These are phyloP conservation scores for Casuarina glauca DNA, from an alignment of 306 rosid genomes.

Conservation along the genomic window DNA sequence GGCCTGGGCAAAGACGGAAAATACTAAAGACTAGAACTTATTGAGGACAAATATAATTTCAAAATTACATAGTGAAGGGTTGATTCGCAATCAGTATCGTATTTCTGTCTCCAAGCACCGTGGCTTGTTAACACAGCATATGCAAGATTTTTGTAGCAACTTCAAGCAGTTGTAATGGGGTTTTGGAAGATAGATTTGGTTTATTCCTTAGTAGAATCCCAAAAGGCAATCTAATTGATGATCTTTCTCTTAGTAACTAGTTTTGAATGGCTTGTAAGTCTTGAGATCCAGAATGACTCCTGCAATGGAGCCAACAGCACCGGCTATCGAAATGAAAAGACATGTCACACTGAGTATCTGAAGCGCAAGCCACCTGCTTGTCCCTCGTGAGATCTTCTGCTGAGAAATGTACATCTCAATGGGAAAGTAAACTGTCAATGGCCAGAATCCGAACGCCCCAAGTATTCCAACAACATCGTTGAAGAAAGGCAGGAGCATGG, in stretches of 20 bases:
- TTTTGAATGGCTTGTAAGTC: constrained; percentile 60
- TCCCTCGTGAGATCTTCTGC: constrained; percentile 57
- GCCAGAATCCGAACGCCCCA: constrained; percentile 88
- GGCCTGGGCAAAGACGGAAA: neutral
- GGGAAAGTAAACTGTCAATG: constrained; percentile 68
- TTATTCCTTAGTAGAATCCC: constrained; percentile 9
- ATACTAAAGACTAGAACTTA: neutral
- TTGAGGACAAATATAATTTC: neutral
- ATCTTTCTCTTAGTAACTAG: constrained; percentile 43
- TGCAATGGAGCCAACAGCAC: constrained; percentile 69
- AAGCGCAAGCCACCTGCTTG: constrained; percentile 55
- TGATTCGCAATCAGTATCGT: neutral
- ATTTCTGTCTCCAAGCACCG: neutral
- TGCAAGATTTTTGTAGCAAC: neutral
- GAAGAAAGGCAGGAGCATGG: constrained; percentile 82
- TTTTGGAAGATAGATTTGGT: neutral
- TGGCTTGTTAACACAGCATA: neutral
- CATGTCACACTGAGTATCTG: constrained; percentile 52
- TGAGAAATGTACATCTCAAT: constrained; percentile 71
- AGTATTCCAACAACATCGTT: constrained; percentile 76
- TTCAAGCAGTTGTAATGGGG: neutral
- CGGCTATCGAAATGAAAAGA: constrained; percentile 50
- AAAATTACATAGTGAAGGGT: neutral
- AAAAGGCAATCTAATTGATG: neutral
- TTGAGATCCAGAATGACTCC: constrained; percentile 72